Evolutionary conservation across 139 green algal genomes (phyloP).

Genomic region (Haematococcus lacustris): DNA sequence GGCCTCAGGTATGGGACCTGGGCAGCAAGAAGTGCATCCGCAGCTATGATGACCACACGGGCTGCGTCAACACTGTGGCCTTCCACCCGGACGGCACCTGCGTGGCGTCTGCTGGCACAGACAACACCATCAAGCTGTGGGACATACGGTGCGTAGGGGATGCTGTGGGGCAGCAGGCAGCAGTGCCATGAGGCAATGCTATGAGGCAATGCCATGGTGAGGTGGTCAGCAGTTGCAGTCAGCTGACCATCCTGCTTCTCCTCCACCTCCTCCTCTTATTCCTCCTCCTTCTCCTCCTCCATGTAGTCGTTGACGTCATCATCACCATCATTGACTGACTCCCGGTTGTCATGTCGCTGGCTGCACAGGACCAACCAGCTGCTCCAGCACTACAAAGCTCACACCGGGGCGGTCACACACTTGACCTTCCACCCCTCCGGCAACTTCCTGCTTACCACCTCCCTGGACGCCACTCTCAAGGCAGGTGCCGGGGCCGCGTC

Average conservation of each 20-base stretch:
- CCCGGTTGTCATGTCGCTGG: no score
- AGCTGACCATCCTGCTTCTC: no score
- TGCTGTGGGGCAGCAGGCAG: neutral
- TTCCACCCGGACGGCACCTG: constrained; percentile 86
- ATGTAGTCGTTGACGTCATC: no score
- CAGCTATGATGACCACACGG: constrained; percentile 56
- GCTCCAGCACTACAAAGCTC: constrained; percentile 74
- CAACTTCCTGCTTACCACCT: constrained; percentile 75
- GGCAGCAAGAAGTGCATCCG: constrained; percentile 46
- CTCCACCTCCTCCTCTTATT: no score
- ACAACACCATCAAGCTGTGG: constrained; percentile 65
- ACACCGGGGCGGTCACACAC: constrained; percentile 61
- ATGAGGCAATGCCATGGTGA: no score
- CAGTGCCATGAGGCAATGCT: no score
- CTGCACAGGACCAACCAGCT: constrained; percentile 43
- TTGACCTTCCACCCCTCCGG: constrained; percentile 67
- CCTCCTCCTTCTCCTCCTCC: no score
- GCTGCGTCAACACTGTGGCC: constrained; percentile 48
- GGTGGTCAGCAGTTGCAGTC: no score
- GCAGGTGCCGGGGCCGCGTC: no score
- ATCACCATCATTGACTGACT: no score
- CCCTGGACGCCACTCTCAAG: constrained; percentile 75
- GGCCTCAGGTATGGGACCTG: constrained; percentile 70
- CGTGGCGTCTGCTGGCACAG: constrained; percentile 49
- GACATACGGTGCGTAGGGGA: constrained; percentile 15